Evolutionary conservation across 805 yeast genomes (phyloP), one percentile per base, ranked within the genome.

Genomic region (Myxozyma monticola): DNA sequence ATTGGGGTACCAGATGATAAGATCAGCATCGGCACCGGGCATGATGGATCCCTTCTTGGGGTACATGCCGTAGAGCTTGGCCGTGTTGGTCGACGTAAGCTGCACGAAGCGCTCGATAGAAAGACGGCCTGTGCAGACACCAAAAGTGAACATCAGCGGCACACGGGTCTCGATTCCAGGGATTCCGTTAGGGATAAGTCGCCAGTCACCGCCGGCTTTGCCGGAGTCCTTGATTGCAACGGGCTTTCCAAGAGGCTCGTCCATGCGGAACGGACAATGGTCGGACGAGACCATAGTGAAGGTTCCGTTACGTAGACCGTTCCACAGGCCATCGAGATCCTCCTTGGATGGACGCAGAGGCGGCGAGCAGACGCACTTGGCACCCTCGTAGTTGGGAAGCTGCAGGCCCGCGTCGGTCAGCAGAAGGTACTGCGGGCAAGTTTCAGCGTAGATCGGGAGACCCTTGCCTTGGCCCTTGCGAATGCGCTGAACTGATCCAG

Each of bases 341-440:
- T 60, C 63, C 30, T 63, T 63, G n/a, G 68, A 64, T 31, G 71
- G 72, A 58, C 80, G 68, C 46, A 75, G 58, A 5, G 80, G 80
- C 1, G 80, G 80, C 2, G 79, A 76, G 59, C 80, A 76, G 26
- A 76, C 69, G 57, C 71, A 73, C 61, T 75, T 76, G 20, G 80
- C 78, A 7, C 79, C 79, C 56, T 70, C 73, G 56, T 75, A 76
- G 18, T 57, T 38, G 48, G 74, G 77, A 10, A 28, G 40, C 48
- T 67, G 66, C 48, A 72, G 59, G 24, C 63, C 61, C 25, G 71
- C 73, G 39, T 71, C 70, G 1, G 77, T 75, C 29, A 76, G 59
- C 46, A 74, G 70, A 26, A 76, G 61, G 56, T 76, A 76, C 62
- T 76, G 80, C 6, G 80, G 80, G 57, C 80, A 76, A 1, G 80